Percentiles rank a stretch among this genome's conserved stretches.
phyloP scores from a whole-genome alignment of 768 basidiomycete species.

The Lentinula aciculospora region DNA sequence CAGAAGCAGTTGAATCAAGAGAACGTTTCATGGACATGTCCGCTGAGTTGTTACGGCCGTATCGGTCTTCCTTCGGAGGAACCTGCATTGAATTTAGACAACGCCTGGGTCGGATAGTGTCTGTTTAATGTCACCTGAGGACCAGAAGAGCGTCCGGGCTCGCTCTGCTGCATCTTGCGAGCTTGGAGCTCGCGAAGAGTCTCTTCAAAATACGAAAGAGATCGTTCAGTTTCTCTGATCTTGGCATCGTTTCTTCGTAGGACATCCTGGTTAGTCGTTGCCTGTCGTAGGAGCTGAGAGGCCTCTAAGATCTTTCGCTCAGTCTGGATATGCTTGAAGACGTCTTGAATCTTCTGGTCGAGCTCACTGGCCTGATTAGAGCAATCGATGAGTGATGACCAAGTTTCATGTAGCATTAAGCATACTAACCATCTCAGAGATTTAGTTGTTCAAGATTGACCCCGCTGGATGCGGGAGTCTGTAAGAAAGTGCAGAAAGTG shows the following conservation, averaged over 20 bases:
- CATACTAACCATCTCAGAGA: slow-evolving; percentile 10
- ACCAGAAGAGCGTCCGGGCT: slow-evolving; percentile 50
- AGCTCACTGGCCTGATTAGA: slow-evolving; percentile 51
- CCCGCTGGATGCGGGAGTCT: slow-evolving; percentile 22
- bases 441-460: slow-evolving; percentile 19
- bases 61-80: slow-evolving; percentile 47
- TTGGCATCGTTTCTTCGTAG: slow-evolving; percentile 75
- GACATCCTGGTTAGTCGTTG: slow-evolving; percentile 85
- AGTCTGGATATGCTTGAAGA: slow-evolving; percentile 84
- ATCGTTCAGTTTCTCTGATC: slow-evolving; percentile 82
- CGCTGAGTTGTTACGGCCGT: slow-evolving; percentile 22
- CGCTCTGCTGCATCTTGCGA: slow-evolving; percentile 62
- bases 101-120: slow-evolving; percentile 22
- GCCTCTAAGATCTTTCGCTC: slow-evolving; percentile 92
- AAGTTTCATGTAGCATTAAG: background rate
- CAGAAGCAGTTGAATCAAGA: slow-evolving; percentile 26
- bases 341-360: slow-evolving; percentile 91
- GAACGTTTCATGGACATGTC: background rate
- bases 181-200: slow-evolving; percentile 78
- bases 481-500: slow-evolving; percentile 5
- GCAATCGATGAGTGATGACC: slow-evolving; percentile 8
- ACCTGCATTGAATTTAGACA: slow-evolving; percentile 32
- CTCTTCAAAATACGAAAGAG: slow-evolving; percentile 82
- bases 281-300: slow-evolving; percentile 69
- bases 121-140: slow-evolving; percentile 29